Percentiles rank a stretch among this genome's conserved stretches.
phyloP scores from a whole-genome alignment of 1,284 basidiomycete species.

The Vanrija humicola region DNA sequence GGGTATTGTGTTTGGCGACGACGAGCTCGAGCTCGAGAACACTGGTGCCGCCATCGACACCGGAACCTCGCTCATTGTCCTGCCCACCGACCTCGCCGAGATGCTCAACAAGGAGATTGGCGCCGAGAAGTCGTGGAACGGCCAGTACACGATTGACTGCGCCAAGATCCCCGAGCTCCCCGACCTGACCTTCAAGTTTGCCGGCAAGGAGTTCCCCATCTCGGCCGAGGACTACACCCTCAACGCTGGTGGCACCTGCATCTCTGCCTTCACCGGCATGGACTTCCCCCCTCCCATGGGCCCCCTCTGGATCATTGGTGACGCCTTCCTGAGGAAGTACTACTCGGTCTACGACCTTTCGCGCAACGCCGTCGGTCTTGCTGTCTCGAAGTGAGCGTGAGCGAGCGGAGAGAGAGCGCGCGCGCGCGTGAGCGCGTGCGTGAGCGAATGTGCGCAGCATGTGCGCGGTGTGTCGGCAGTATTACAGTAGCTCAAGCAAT shows the following conservation, averaged over 20 bases:
- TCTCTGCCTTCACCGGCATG: constrained; percentile 88
- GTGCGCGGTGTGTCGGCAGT: not conserved
- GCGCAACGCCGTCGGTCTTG: constrained; percentile 46
- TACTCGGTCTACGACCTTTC: constrained; percentile 93
- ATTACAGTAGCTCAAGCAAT: not conserved
- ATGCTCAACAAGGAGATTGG: constrained; percentile 96
- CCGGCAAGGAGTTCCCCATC: constrained; percentile 73
- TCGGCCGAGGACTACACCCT: constrained; percentile 85
- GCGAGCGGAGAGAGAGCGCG: no score
- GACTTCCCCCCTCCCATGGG: constrained; percentile 87
- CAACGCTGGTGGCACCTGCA: constrained; percentile 83
- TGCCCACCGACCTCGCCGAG: constrained; percentile 93
- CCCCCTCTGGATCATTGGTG: constrained; percentile 89
- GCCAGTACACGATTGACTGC: constrained; percentile 91
- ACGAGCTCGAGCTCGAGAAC: constrained; percentile 77
- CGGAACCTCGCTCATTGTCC: constrained; percentile 56
- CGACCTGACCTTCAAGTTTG: constrained; percentile 80
- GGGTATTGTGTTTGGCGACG: constrained; percentile 77
- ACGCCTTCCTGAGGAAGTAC: constrained; percentile 77
- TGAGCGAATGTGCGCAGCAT: not conserved
- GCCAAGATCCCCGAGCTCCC: constrained; percentile 76
- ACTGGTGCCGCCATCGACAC: constrained; percentile 94
- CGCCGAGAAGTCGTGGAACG: constrained; percentile 87
- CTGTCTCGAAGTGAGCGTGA: constrained; percentile 26
- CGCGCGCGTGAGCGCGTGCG: no score